Evolutionary conservation across 257 asterid species (phyloP).

Genomic region (Solanum habrochaites): DNA sequence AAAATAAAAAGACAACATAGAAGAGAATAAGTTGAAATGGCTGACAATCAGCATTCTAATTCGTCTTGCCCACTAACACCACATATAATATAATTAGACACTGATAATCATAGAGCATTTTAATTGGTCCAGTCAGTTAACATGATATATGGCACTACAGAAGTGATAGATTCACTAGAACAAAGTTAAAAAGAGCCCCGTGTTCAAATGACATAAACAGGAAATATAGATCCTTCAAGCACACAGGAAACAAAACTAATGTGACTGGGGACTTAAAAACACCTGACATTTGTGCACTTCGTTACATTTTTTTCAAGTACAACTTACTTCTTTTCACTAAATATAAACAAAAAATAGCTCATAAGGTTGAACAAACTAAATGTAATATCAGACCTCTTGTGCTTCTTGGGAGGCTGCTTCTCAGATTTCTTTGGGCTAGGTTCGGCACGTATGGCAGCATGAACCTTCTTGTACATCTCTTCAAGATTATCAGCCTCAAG

Average conservation of each 20-base stretch:
- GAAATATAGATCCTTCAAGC: background rate
- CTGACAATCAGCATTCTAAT: background rate
- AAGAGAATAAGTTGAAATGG: background rate
- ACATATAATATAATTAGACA: background rate
- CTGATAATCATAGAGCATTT: background rate
- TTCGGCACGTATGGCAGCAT: slow-evolving; percentile 68
- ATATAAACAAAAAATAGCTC: background rate
- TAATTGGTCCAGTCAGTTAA: background rate
- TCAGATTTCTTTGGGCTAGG: slow-evolving; percentile 43
- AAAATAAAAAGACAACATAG: background rate
- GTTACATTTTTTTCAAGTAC: background rate
- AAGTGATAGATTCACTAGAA: background rate
- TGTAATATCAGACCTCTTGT: slow-evolving; percentile 39
- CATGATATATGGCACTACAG: background rate
- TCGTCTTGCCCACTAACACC: background rate
- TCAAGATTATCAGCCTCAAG: slow-evolving; percentile 42
- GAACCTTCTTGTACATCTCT: slow-evolving; percentile 57
- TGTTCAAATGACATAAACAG: background rate
- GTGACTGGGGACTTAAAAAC: background rate
- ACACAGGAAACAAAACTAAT: background rate
- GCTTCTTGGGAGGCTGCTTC: slow-evolving; percentile 48
- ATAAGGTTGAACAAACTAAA: background rate
- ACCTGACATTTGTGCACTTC: background rate
- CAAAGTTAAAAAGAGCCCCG: background rate
- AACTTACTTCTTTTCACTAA: background rate